These are phyloP conservation scores for Podila verticillata DNA, from an alignment of 192 early-diverging fungal genomes.

Conservation along the genomic window DNA sequence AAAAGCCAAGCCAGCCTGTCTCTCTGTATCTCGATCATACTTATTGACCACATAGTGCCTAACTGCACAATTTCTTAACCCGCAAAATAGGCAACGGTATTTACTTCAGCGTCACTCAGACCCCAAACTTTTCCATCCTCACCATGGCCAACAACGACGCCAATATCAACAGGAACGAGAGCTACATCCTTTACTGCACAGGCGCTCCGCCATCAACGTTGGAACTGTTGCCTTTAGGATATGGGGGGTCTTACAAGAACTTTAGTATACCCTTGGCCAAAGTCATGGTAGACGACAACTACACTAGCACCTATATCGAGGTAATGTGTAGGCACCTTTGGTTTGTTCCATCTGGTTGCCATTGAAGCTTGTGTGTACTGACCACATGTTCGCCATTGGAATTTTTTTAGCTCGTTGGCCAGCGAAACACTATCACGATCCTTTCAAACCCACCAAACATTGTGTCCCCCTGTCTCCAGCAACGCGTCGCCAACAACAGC, in stretches of 20 bases:
- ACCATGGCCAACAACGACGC: conserved; percentile 14
- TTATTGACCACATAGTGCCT: neutral
- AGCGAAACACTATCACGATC: conserved; percentile 23
- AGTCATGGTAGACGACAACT: conserved; percentile 40
- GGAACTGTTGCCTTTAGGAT: too few relatives aligned
- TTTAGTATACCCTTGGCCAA: conserved; percentile 52
- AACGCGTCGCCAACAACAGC: neutral
- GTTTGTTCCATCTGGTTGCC: neutral
- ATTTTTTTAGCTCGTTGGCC: neutral
- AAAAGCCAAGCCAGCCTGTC: neutral
- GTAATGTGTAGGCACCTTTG: conserved; percentile 28
- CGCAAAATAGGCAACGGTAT: conserved; percentile 22
- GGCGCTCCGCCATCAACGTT: too few relatives aligned
- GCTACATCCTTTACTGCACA: conserved; percentile 56
- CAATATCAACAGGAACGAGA: conserved; percentile 32
- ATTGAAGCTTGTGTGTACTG: neutral
- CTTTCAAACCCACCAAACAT: conserved; percentile 37
- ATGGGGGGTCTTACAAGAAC: too few relatives aligned
- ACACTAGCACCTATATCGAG: conserved; percentile 54
- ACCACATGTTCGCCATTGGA: too few relatives aligned
- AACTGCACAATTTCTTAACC: neutral
- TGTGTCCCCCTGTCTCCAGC: conserved; percentile 54
- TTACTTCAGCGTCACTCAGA: conserved; percentile 39
- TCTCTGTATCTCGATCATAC: conserved; percentile 4
- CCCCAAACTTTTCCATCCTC: conserved; percentile 43